A percentile compares a stretch with the other conserved stretches of the same genome.
These are phyloP conservation scores for Umbelopsis sp. DNA, from an alignment of 192 early-diverging fungal genomes.

Conservation along the genomic window DNA sequence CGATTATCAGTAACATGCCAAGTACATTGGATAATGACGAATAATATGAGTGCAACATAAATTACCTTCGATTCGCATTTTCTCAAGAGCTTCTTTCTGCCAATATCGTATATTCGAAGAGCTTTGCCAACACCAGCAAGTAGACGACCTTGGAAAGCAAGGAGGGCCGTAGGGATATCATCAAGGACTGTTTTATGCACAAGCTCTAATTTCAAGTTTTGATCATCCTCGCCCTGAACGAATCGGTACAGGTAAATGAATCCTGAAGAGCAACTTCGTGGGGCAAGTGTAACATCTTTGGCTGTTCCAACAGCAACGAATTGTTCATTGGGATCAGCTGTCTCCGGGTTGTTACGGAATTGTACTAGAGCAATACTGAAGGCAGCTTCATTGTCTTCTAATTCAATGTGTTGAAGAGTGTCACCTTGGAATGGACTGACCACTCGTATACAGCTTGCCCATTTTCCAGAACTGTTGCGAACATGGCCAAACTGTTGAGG, in stretches of 20 bases:
- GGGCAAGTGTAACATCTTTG: conserved; percentile 65
- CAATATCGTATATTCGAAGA: conserved; percentile 92
- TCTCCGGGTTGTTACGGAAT: conserved; percentile 62
- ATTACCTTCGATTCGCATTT: conserved; percentile 84
- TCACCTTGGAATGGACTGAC: conserved; percentile 77
- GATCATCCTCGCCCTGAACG: conserved; percentile 52
- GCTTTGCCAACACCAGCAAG: conserved; percentile 87
- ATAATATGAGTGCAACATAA: neutral
- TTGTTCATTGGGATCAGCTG: conserved; percentile 28
- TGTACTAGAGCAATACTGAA: conserved; percentile 71
- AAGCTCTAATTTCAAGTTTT: conserved; percentile 61
- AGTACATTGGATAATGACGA: neutral
- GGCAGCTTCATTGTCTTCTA: conserved; percentile 85
- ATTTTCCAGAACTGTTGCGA: conserved; percentile 68
- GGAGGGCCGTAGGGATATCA: conserved; percentile 81
- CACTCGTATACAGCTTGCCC: conserved; percentile 88
- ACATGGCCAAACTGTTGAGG: conserved; percentile 83
- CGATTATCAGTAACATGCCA: neutral
- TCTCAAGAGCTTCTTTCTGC: conserved; percentile 84
- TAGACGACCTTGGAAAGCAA: conserved; percentile 84
- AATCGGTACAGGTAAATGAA: conserved; percentile 79
- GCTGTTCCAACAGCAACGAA: conserved; percentile 89
- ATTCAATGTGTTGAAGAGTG: conserved; percentile 67
- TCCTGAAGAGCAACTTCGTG: conserved; percentile 70
- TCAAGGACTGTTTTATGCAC: conserved; percentile 90